These are phyloP conservation scores for Cotoneaster glaucophyllus DNA, from an alignment of 306 rosid genomes.

Conservation along the genomic window DNA sequence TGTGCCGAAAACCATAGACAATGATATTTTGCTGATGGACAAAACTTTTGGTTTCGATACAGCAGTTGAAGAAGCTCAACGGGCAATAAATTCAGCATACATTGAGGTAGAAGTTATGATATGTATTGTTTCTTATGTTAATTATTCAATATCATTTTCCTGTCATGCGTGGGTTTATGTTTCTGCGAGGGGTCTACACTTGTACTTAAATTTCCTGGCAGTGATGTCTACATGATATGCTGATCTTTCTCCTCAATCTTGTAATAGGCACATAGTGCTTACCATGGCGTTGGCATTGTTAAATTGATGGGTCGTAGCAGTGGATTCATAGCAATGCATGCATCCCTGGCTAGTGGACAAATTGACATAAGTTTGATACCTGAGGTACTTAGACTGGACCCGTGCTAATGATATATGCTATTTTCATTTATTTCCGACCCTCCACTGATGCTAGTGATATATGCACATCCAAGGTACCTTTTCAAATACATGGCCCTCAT, in stretches of 20 bases:
- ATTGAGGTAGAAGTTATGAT: constrained; percentile 56
- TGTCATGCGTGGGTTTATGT: neutral
- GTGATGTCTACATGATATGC: constrained; percentile 9
- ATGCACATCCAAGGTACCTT: constrained; percentile 53
- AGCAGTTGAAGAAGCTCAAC: constrained; percentile 98
- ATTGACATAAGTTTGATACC: constrained; percentile 91
- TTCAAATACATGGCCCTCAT: constrained; percentile 76
- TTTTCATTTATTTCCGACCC: constrained; percentile 7
- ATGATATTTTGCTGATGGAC: constrained; percentile 94
- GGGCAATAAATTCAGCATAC: constrained; percentile 96
- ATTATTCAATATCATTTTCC: neutral
- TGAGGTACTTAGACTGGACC: constrained; percentile 50
- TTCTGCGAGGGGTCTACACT: neutral
- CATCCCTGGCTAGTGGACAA: constrained; percentile 94
- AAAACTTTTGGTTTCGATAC: constrained; percentile 98
- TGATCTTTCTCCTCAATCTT: constrained; percentile 21
- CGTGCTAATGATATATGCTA: constrained; percentile 11
- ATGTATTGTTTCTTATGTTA: neutral
- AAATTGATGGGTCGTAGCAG: constrained; percentile 99
- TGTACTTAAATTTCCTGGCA: neutral
- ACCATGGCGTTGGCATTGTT: constrained; percentile 90
- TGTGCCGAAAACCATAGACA: constrained; percentile 95
- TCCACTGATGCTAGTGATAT: constrained; percentile 13
- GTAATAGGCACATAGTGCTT: constrained; percentile 92
- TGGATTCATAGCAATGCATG: constrained; percentile 97